Conservation (phyloP, 177 flowering plant species). For the Telopea speciosissima region DNA sequence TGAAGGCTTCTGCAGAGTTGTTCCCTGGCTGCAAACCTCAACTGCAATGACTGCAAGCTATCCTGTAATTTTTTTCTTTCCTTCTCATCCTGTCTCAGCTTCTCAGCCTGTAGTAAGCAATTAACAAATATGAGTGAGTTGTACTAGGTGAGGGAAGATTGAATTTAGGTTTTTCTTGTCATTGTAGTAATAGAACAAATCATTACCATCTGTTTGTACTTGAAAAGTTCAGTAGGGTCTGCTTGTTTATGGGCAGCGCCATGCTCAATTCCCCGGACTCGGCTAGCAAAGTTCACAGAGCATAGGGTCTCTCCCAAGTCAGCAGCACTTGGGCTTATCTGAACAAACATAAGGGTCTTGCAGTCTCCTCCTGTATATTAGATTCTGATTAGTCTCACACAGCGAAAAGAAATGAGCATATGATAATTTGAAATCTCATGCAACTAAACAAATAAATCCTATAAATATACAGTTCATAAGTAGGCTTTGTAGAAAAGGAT, state of each 20-base stretch:
- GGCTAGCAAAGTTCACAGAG: constrained; percentile 83
- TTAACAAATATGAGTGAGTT: background rate
- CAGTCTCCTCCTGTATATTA: constrained; percentile 78
- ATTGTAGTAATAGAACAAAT: background rate
- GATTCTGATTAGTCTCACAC: too few species aligned
- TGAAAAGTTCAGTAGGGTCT: constrained; percentile 55
- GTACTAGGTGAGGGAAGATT: too few species aligned
- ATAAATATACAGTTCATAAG: too few species aligned
- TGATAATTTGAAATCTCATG: too few species aligned
- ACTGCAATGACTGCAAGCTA: constrained; percentile 64
- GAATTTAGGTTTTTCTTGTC: too few species aligned
- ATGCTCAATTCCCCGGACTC: constrained; percentile 78
- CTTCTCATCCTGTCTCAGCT: constrained; percentile 79
- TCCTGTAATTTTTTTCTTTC: constrained; percentile 77
- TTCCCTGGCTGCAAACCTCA: constrained; percentile 70
- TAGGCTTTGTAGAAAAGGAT: too few species aligned
- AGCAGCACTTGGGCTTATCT: constrained; percentile 68
- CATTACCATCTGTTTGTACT: constrained; percentile 85
- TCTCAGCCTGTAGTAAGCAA: constrained; percentile 61
- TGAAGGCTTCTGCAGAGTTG: constrained; percentile 67
- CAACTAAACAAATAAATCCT: too few species aligned
- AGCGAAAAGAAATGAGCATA: too few species aligned
- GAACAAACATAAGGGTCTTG: constrained; percentile 93
- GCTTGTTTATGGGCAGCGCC: constrained; percentile 83
- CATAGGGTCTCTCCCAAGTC: constrained; percentile 85